A percentile compares a stretch with the other conserved stretches of the same genome.
phyloP scores from a whole-genome alignment of 805 yeast genomes.

The Candida peoriensis region DNA sequence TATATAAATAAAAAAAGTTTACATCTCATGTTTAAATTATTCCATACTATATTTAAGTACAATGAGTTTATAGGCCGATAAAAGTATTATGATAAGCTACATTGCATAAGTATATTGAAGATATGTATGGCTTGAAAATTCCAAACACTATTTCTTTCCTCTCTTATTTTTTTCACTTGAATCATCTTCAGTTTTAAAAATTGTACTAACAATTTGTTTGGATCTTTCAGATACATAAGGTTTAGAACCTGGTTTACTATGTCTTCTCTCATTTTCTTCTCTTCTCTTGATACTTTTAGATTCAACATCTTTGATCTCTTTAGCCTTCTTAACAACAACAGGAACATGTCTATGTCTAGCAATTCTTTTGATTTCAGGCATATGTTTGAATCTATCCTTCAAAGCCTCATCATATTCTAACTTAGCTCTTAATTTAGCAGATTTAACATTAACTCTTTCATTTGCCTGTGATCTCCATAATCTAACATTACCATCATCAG shows the following conservation, averaged over 20 bases:
- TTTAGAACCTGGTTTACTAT: constrained; percentile 58
- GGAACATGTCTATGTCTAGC: constrained; percentile 93
- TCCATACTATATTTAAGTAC: too few relatives aligned
- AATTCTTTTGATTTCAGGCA: constrained; percentile 94
- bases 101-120: too few relatives aligned
- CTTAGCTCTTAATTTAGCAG: constrained; percentile 73
- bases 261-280: constrained; percentile 78
- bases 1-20: too few relatives aligned
- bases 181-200: constrained; percentile 49
- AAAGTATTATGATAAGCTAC: too few relatives aligned
- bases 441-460: constrained; percentile 77
- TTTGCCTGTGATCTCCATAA: constrained; percentile 88
- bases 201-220: constrained; percentile 82
- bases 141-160: too few relatives aligned
- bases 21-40: too few relatives aligned
- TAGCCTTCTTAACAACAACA: constrained; percentile 78
- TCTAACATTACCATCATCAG: constrained; percentile 94
- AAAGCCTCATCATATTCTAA: constrained; percentile 88
- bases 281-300: constrained; percentile 67
- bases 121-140: too few relatives aligned
- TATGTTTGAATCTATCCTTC: constrained; percentile 86
- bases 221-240: constrained; percentile 69
- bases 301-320: constrained; percentile 78
- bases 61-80: too few relatives aligned
- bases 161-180: constrained; percentile 13